Percentiles rank a stretch among this genome's conserved stretches.
Conservation (phyloP, 345 rosid genomes). For the Brassica juncea region DNA sequence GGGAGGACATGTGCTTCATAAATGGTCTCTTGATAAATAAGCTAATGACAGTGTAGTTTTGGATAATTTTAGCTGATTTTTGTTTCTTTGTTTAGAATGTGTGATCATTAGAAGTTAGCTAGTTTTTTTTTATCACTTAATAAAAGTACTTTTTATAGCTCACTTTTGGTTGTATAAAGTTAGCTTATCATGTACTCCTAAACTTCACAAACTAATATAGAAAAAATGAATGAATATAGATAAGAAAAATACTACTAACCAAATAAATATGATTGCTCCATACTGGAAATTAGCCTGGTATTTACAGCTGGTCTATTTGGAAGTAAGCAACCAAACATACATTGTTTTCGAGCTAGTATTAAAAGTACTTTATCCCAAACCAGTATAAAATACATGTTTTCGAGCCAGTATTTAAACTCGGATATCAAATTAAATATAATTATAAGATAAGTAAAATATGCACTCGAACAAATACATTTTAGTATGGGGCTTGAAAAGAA, state of each 20-base stretch:
- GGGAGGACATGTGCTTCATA: slow-evolving; percentile 21
- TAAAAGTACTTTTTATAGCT: background rate
- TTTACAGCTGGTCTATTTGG: background rate
- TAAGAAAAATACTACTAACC: background rate
- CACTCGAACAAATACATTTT: slow-evolving; percentile 23
- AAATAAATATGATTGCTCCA: background rate
- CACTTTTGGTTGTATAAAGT: background rate
- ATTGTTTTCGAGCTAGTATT: background rate
- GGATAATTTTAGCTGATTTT: slow-evolving; percentile 2
- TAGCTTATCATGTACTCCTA: background rate
- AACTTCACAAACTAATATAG: background rate
- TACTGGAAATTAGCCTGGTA: background rate
- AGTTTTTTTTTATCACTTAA: background rate
- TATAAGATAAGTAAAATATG: slow-evolving; percentile 2
- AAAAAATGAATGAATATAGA: background rate
- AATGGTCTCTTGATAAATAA: slow-evolving; percentile 15
- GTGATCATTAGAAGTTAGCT: slow-evolving; percentile 2
- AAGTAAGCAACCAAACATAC: background rate
- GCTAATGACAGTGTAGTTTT: slow-evolving; percentile 6
- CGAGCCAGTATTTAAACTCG: background rate
- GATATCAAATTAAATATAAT: background rate
- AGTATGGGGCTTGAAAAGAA: slow-evolving; percentile 21
- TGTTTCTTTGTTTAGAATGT: slow-evolving; percentile 3
- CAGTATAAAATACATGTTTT: background rate
- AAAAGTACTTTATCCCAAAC: slow-evolving; percentile 7